Percentiles rank a stretch among this genome's conserved stretches.
These are phyloP conservation scores for Friedmanniomyces endolithicus DNA, from an alignment of 495 filamentous ascomycete species.

Conservation along the genomic window DNA sequence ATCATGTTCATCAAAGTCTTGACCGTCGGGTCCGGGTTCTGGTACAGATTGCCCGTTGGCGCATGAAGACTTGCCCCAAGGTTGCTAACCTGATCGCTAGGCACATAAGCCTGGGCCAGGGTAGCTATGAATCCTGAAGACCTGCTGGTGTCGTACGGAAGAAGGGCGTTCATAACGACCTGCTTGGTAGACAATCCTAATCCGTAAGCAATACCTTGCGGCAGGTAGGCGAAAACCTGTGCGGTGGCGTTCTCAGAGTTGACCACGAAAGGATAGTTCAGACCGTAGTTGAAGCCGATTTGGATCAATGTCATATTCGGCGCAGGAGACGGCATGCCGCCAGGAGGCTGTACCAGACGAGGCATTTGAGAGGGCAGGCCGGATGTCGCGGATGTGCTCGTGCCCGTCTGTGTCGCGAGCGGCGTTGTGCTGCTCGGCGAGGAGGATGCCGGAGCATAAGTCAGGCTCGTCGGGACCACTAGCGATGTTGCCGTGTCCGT, in stretches of 20 bases:
- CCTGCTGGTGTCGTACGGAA: conserved; percentile 62
- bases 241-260: conserved; percentile 52
- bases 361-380: conserved; percentile 55
- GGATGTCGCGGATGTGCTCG: conserved; percentile 20
- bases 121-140: conserved; percentile 72
- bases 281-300: conserved; percentile 64
- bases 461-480: conserved; percentile 23
- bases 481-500: conserved; percentile 26
- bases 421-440: conserved; percentile 1
- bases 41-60: conserved; percentile 60
- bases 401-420: conserved; percentile 5
- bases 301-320: conserved; percentile 59
- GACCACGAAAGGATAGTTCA: conserved; percentile 78
- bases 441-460: conserved; percentile 17
- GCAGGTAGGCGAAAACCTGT: conserved; percentile 79
- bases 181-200: conserved; percentile 39
- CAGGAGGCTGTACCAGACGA: conserved; percentile 58
- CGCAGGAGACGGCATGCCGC: conserved; percentile 38
- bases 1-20: conserved; percentile 64
- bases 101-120: conserved; percentile 62
- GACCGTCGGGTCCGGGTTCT: conserved; percentile 46
- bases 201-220: conserved; percentile 59
- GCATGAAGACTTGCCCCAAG: conserved; percentile 53
- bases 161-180: conserved; percentile 56
- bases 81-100: conserved; percentile 47